These are phyloP conservation scores for Exserohilum rostratum DNA, from an alignment of 2,329 filamentous ascomycete genomes.

Conservation along the genomic window DNA sequence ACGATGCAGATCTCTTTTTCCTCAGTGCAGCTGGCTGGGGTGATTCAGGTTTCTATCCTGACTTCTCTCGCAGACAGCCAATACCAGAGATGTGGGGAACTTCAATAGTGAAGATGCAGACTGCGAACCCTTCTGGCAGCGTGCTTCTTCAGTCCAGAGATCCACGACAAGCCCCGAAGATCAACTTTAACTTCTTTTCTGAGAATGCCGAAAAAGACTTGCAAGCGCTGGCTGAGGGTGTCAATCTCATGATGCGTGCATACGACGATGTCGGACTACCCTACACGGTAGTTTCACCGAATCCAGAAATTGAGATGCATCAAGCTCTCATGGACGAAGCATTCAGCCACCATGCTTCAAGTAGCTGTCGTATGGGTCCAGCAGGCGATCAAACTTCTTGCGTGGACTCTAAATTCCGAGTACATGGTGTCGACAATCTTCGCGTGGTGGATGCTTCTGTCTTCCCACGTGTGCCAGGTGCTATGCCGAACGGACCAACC, in stretches of 20 bases:
- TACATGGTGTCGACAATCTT: conserved; percentile 61
- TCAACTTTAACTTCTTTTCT: conserved; percentile 50
- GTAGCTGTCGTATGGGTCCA: background rate
- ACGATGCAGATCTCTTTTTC: conserved; percentile 29
- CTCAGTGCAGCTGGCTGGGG: conserved; percentile 11
- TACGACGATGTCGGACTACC: background rate
- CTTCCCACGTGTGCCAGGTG: conserved; percentile 33
- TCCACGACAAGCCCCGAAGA: conserved; percentile 65
- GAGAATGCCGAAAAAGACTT: conserved; percentile 54
- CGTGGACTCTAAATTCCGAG: conserved; percentile 55
- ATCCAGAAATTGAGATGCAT: background rate
- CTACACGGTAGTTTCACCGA: background rate
- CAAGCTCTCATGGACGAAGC: conserved; percentile 32
- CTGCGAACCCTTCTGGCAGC: conserved; percentile 51
- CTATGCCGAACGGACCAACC: conserved; percentile 1
- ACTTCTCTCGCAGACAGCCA: conserved; percentile 26
- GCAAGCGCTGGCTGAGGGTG: conserved; percentile 61
- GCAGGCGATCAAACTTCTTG: background rate
- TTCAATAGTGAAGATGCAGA: conserved; percentile 4
- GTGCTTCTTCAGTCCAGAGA: conserved; percentile 65
- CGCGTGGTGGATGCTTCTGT: conserved; percentile 67
- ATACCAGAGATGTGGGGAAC: conserved; percentile 32
- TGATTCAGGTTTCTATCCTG: conserved; percentile 17
- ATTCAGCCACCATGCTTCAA: background rate
- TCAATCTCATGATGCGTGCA: conserved; percentile 41